Base-by-base conservation (phyloP, 1,284 basidiomycete genomes). In the Peniophora sp. region DNA sequence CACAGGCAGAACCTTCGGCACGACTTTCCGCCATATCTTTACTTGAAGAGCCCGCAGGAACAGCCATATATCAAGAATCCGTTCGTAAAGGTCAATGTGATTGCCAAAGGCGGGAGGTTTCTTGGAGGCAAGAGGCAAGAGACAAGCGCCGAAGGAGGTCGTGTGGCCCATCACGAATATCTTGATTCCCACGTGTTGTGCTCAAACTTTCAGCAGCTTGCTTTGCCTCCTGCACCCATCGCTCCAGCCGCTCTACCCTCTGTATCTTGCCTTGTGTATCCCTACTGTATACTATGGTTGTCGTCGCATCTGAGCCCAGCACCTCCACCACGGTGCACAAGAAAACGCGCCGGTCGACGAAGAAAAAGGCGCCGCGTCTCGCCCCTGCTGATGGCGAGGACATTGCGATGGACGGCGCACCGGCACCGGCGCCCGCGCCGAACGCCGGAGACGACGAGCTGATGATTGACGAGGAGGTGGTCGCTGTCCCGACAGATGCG, bases 381-480 rank as follows among this genome's bases (percentile, higher is more conserved):
- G 56, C 57, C 35, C 57, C 24, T 53, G 57, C 47, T 55, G 56
- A 36, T 51, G 51, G 57, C 20, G 53, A 58, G 24, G 71, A 75
- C 55, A 62, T 69, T 43, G 67, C 68, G 20, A 72, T 75, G 68
- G 58, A 64, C 47, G 63, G 55, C 55, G 17, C 52, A 54, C 51
- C 55, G 54, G 54, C 47, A 47, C 41, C 47, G 3, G 53, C 59
- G 42, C 50, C 59, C 39, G 52, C 55, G 24, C 54, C 54, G 22
- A 39, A 53, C 2, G 51, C 51, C 6, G 55, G 59, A 10, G 56
- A 59, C 27, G 81, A 83, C 58, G 82, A 80, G 37, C 61, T 87
- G 27, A 78, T 82, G 72, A 84, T 87, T 52, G 79, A 83, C 47
- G 63, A 68, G 11, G 62, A 72, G 14, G 65, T 68, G 17, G 63